These are phyloP conservation scores for Sporodiniella umbellata DNA, from an alignment of 371 early-diverging fungal species.

Conservation along the genomic window DNA sequence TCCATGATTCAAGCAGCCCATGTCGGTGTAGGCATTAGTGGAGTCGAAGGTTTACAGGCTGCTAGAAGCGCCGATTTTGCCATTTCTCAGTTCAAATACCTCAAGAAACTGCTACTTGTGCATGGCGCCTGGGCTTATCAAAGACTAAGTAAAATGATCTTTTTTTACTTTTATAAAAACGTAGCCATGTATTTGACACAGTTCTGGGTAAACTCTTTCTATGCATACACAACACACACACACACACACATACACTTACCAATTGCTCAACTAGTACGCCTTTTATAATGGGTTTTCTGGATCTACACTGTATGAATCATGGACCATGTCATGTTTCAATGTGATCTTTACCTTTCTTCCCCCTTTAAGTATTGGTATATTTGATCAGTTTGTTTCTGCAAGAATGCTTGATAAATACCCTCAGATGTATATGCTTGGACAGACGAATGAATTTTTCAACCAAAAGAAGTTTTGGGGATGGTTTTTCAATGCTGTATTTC, in stretches of 20 bases:
- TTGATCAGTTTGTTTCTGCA: slow-evolving; percentile 78
- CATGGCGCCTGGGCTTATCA: slow-evolving; percentile 84
- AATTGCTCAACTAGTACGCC: slow-evolving; percentile 36
- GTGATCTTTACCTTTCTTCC: slow-evolving; percentile 79
- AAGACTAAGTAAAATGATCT: slow-evolving; percentile 70
- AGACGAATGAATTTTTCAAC: slow-evolving; percentile 84
- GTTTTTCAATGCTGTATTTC: slow-evolving; percentile 85
- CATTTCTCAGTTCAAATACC: slow-evolving; percentile 77
- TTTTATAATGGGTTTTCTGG: slow-evolving; percentile 84
- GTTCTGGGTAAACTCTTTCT: slow-evolving; percentile 50
- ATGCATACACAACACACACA: background rate
- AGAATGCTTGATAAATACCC: slow-evolving; percentile 73
- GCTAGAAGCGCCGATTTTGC: slow-evolving; percentile 83
- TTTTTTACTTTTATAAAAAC: slow-evolving; percentile 85
- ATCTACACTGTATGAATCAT: slow-evolving; percentile 68
- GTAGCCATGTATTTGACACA: slow-evolving; percentile 71
- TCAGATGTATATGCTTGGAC: slow-evolving; percentile 83
- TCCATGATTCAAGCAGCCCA: slow-evolving; percentile 93
- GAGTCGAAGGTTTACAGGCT: slow-evolving; percentile 79
- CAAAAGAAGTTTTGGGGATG: slow-evolving; percentile 87
- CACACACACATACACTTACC: background rate
- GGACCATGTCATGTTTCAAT: slow-evolving; percentile 72
- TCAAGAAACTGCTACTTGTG: slow-evolving; percentile 71
- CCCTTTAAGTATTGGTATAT: slow-evolving; percentile 73
- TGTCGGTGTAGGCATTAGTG: slow-evolving; percentile 87